These are phyloP conservation scores for Carex sylvatica DNA, from an alignment of 202 grass and related monocot species.

Conservation along the genomic window DNA sequence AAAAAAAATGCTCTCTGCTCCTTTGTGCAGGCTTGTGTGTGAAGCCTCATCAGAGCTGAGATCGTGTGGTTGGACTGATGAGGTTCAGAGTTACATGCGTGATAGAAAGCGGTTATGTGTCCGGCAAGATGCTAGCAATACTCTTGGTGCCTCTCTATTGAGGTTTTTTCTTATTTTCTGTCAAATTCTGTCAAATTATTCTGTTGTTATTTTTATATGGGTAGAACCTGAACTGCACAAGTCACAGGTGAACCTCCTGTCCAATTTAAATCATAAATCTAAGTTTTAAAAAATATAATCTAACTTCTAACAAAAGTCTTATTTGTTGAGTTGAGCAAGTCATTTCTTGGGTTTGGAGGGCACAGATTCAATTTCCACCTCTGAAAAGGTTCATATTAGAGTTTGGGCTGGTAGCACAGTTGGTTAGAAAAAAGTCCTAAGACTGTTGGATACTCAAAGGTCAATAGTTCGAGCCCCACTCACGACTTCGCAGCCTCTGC, in stretches of 20 bases:
- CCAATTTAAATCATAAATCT: background rate
- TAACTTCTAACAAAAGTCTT: background rate
- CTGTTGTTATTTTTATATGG: background rate
- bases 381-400: background rate
- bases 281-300: background rate
- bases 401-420: no score
- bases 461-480: no score
- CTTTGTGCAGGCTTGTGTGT: slow-evolving; percentile 45
- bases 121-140: slow-evolving; percentile 24
- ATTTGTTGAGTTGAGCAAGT: background rate
- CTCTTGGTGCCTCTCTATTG: slow-evolving; percentile 45
- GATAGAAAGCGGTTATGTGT: slow-evolving; percentile 46
- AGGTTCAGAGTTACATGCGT: slow-evolving; percentile 66
- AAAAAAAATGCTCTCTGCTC: background rate
- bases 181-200: background rate
- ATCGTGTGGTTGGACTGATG: slow-evolving; percentile 63
- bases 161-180: slow-evolving; percentile 42
- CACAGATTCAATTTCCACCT: background rate
- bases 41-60: slow-evolving; percentile 59
- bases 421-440: no score
- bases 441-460: no score
- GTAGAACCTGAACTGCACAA: background rate
- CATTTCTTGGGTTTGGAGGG: background rate
- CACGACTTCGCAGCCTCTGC: no score
- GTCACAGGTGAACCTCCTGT: background rate